Base-by-base conservation (phyloP, 768 basidiomycete species). In the Trametes cingulata region DNA sequence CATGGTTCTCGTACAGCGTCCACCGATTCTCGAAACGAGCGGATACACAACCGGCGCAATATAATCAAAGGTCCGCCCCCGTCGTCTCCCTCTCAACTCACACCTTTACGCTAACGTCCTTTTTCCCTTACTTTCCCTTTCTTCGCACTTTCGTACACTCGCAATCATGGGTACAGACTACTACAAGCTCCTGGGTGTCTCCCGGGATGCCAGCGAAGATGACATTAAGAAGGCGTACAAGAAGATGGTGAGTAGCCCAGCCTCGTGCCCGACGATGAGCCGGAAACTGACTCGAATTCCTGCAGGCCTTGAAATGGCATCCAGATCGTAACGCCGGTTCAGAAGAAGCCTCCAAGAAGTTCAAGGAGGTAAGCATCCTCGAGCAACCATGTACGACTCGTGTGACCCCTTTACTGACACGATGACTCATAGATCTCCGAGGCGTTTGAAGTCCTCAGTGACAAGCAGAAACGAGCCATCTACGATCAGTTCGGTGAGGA, bases 401-500 rank as follows among this genome's bases (percentile, higher is more conserved):
- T 22, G 52, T 54, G 39, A 52, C 42, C 22, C n/a, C 17, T 24
- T 14, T 4, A 8, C 61, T 56, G n/a, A 52, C 55, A 14, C 43
- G 6, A 14, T 29, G 43, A 36, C 2, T n/a, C 22, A 6, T 50
- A 96, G 90, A 84, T 98, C 46, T 91, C 91, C 33, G 96, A 98
- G 77, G 95, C 94, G 0, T 98, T 96, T 68, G 96, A 98, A 71
- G 95, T 96, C 27, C 85, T 98, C 56, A 91, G 83, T 51, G 94
- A 97, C 74, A 85, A 85, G 72, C 80, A 93, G 70, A 94, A 93
- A 69, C 88, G 92, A 22, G 75, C 90, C 0, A 71, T 93, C 7
- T 98, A 95, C 65, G 95, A 97, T 73, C 93, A 97, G 66, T 88
- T 95, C 56, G 96, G 96, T 36, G 95, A 97, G 72, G 95, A 97